Base-by-base conservation (phyloP, 73 alveolate genomes). In the Paramecium bursaria region DNA sequence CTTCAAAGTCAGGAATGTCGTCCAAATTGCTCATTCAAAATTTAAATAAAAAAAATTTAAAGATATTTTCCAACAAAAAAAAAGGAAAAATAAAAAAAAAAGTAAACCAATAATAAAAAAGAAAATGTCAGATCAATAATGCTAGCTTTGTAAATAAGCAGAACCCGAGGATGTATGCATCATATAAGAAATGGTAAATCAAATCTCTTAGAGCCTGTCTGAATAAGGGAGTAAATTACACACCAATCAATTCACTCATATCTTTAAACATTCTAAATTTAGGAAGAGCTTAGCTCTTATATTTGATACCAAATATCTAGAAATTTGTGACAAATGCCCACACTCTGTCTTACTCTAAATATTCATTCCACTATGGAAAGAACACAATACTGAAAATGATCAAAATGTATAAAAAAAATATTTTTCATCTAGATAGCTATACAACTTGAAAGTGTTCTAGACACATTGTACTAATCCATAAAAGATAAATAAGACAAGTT, bases 81-180 rank as follows among this genome's bases (percentile, higher is more conserved):
- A n/a, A n/a, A n/a, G n/a, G n/a, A n/a, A n/a, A n/a, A n/a, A n/a
- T n/a, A n/a, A n/a, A n/a, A n/a, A n/a, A n/a, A n/a, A n/a, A n/a
- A n/a, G n/a, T n/a, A n/a, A n/a, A n/a, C n/a, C n/a, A n/a, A n/a
- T n/a, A n/a, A n/a, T n/a, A n/a, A n/a, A n/a, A n/a, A n/a, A n/a
- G n/a, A n/a, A 67, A 39, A 67, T 67, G 82, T 39, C 82, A 25
- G 82, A 67, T 14, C 22, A 42, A 39, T 67, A 67, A 47, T 67
- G 82, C 33, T 67, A 67, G 44, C 33, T 67, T 67, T 67, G 82
- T 42, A 35, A 21, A 39, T 42, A 67, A 67, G 33, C 44, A 14
- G 82, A 67, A 35, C 60, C 53, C 14, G 82, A 67, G 44, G 82
- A 67, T 67, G 10, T 67, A 30, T 67, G 82, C 44, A 67, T 67